Base-by-base conservation (phyloP, 805 yeast genomes). In the Saccharomycopsis capsularis region DNA sequence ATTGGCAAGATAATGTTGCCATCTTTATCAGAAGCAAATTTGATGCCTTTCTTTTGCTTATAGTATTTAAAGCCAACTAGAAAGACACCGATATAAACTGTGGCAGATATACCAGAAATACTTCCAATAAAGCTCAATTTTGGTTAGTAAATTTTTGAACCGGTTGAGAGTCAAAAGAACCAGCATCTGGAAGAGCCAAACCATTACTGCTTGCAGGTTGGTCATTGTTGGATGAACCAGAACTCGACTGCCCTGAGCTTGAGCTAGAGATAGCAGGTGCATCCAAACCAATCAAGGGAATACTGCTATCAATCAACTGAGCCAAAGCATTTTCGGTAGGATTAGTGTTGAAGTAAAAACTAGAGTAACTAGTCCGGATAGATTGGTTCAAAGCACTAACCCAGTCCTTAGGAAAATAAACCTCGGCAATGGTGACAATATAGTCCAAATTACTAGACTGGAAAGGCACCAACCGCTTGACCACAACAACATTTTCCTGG, bases 401-500 rank as follows among this genome's bases (percentile, higher is more conserved):
- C 27, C 73, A 65, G 11, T 64, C 62, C 9, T 67, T 62, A 21
- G 95, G 95, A 68, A 88, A 83, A 62, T 85, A 88, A 48, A 87
- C 83, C 62, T 84, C 84, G 4, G 97, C 98, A 53, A 90, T 85
- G 0, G 97, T 85, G 48, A 86, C 86, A 52, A 88, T 75, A 64
- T 87, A 91, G 42, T 69, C 70, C 44, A 70, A 71, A 13, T 65
- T 66, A 1, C 69, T 48, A 2, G 86, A 75, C 16, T 81, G 73
- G 61, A 80, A 85, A 35, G 98, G 98, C 52, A 82, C 80, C 57
- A 91, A 73, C 62, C 82, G 78, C 51, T 70, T 68, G 55, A 90
- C 87, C 6, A 79, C 63, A 21, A 86, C 76, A 25, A 68, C 66
- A 4, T 75, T 60, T 18, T 58, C 53, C 19, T 60, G 56, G 44